A percentile compares a stretch with the other conserved stretches of the same genome.
These are phyloP conservation scores for Carex scoparia DNA, from an alignment of 176 grass and related monocot species.

Conservation along the genomic window DNA sequence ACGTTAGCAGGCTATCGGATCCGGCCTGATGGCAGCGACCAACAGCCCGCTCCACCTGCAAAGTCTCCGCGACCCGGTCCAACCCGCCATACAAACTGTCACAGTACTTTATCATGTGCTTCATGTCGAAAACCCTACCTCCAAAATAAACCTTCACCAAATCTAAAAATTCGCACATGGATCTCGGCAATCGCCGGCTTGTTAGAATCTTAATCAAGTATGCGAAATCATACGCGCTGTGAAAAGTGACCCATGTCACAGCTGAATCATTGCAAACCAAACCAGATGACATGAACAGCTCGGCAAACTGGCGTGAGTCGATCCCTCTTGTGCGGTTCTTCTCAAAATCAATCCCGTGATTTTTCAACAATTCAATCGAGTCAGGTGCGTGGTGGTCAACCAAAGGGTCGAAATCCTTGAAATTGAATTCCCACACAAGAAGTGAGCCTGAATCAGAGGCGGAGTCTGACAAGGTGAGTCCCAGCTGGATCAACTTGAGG, in stretches of 20 bases:
- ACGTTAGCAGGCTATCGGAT: conserved; percentile 77
- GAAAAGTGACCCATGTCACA: conserved; percentile 64
- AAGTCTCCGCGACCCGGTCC: conserved; percentile 41
- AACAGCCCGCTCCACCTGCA: conserved; percentile 40
- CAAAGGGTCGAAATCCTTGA: conserved; percentile 68
- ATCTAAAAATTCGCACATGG: conserved; percentile 35
- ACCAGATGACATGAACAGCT: conserved; percentile 63
- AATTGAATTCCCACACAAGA: conserved; percentile 82
- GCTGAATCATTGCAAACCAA: conserved; percentile 45
- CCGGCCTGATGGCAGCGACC: conserved; percentile 68
- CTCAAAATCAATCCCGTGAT: conserved; percentile 62
- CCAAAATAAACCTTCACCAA: conserved; percentile 74
- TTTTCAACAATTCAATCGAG: conserved; percentile 41
- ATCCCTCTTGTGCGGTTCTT: conserved; percentile 47
- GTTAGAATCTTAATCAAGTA: conserved; percentile 69
- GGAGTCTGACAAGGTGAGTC: conserved; percentile 52
- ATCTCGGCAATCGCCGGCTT: conserved; percentile 31
- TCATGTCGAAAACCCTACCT: conserved; percentile 49
- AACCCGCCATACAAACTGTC: conserved; percentile 48
- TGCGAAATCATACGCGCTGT: conserved; percentile 72
- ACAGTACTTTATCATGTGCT: conserved; percentile 50
- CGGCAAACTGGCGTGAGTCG: conserved; percentile 31
- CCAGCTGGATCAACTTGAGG: conserved; percentile 85
- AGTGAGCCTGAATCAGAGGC: conserved; percentile 2
- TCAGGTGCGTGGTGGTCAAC: conserved; percentile 51